phyloP scores from a whole-genome alignment of 2,329 filamentous ascomycete species.

The Didymellaceae sp. region DNA sequence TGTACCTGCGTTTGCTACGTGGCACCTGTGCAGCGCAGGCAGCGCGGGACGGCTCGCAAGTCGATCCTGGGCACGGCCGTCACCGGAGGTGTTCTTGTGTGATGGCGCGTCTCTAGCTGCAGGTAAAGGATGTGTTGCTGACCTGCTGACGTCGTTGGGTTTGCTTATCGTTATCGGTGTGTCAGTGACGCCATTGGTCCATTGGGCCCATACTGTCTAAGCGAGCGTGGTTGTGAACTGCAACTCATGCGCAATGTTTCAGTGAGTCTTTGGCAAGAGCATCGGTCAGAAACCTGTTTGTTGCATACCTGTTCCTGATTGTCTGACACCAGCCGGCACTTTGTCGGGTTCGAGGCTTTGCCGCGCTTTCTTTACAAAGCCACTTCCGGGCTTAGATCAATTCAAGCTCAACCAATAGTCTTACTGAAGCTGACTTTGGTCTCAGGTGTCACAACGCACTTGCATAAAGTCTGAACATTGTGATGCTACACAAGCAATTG shows the following conservation, averaged over 20 bases:
- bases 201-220: conserved; percentile 13
- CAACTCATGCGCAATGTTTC: conserved; percentile 12
- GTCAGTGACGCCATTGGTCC: conserved; percentile 31
- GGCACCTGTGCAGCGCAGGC: conserved; percentile 46
- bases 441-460: neutral
- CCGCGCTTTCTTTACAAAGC: neutral
- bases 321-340: conserved; percentile 8
- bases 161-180: conserved; percentile 34
- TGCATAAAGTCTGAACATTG: neutral
- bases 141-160: conserved; percentile 22
- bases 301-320: conserved; percentile 26
- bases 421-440: neutral
- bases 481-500: neutral
- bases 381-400: neutral
- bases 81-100: conserved; percentile 28
- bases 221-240: conserved; percentile 22
- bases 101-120: conserved; percentile 39
- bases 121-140: conserved; percentile 27
- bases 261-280: conserved; percentile 16
- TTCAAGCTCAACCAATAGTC: conserved; percentile 2
- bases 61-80: conserved; percentile 45
- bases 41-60: conserved; percentile 44
- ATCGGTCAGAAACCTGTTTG: conserved; percentile 23
- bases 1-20: conserved; percentile 48
- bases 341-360: neutral